Evolutionary conservation across 306 rosid species (phyloP).

Genomic region (Prosopis cineraria): DNA sequence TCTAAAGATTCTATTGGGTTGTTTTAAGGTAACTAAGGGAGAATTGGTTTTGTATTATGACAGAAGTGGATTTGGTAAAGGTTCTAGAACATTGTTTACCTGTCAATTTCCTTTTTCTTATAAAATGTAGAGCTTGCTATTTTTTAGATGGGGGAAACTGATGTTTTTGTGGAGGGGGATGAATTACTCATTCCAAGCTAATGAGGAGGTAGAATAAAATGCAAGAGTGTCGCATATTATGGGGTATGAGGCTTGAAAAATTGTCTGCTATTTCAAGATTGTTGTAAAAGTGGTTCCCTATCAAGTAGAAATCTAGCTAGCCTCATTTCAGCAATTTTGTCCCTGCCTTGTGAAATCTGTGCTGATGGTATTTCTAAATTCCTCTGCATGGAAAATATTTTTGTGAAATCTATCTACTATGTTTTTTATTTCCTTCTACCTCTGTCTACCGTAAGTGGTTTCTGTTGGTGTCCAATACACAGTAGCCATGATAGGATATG

Average conservation of each 20-base stretch:
- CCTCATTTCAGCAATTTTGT: constrained; percentile 3
- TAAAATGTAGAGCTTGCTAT: background rate
- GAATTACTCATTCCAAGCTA: background rate
- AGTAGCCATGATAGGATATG: constrained; percentile 69
- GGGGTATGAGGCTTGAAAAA: background rate
- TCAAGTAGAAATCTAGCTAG: background rate
- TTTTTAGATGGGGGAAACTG: background rate
- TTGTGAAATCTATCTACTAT: constrained; percentile 8
- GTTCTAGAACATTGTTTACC: background rate
- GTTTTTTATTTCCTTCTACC: constrained; percentile 12
- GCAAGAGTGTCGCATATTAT: background rate
- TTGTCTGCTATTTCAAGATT: constrained; percentile 8
- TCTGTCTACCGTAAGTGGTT: constrained; percentile 4
- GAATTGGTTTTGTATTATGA: background rate
- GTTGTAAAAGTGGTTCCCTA: background rate
- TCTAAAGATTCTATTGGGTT: background rate
- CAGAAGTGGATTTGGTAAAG: background rate
- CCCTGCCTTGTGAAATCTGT: background rate
- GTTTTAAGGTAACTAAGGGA: background rate
- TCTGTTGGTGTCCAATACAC: constrained; percentile 54
- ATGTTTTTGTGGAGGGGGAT: background rate
- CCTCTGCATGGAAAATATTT: background rate
- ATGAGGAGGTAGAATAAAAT: background rate
- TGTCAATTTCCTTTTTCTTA: background rate
- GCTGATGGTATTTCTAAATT: background rate